Evolutionary conservation across 495 filamentous ascomycete genomes (phyloP), one percentile per base, ranked within the genome.

Genomic region (Xylaria acuta): DNA sequence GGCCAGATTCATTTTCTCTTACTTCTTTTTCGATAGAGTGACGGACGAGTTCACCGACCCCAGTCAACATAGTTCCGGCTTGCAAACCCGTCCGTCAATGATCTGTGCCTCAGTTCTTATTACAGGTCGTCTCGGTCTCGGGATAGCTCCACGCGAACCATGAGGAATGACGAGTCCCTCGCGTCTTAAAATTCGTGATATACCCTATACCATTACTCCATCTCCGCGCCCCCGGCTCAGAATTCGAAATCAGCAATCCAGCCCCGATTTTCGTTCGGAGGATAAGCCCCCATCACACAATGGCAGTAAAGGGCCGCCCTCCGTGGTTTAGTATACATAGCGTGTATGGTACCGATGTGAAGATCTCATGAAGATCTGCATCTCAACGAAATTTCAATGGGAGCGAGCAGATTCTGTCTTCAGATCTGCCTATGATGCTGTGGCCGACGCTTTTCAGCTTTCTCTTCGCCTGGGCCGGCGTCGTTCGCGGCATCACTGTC

Each of bases 401-500:
- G 20, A 32, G 22, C 62, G 49, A 66, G 45, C 16, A 58, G 47
- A 56, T 47, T 65, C 20, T 32, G 20, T 45, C 34, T 41, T 18
- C n/a, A 36, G 27, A 47, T 11, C 30, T 65, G 53, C 49, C 67
- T 49, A 66, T 66, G 38, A 71, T 71, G 69, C 60, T 65, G 60
- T 71, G 69, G 69, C 62, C 69, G 51, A 69, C 64, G 40, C 32
- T 73, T 67, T 67, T 67, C 69, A 47, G 71, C 70, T 69, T 65
- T 22, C 72, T 78, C 69, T 54, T 70, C 22, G 72, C 72, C 18
- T 78, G 72, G 47, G 70, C 65, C 18, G 69, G 74, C 45, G 71
- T 75, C 12, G 72, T 73, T 41, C 73, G 78, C 30, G 81, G 76
- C 60, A 82, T 83, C 68, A 76, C 76, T 9, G 77, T 82, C 16